phyloP scores from a whole-genome alignment of 2,329 filamentous ascomycete genomes.

The Colletotrichum gigasporum region DNA sequence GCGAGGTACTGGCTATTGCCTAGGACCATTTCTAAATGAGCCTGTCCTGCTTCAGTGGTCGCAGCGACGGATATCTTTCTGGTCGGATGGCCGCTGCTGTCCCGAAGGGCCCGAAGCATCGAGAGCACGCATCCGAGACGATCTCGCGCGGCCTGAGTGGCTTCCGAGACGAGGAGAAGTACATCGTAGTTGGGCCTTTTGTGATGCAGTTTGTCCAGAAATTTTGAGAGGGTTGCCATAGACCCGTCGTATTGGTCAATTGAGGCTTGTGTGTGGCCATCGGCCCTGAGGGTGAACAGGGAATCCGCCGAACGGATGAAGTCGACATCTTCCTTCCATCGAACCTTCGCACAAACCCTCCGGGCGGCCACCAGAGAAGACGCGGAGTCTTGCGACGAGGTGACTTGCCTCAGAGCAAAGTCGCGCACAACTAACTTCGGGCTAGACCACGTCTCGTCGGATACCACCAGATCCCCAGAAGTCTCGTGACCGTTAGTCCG shows the following conservation, averaged over 20 bases:
- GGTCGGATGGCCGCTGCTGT: neutral
- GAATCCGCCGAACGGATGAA: neutral
- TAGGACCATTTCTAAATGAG: no score
- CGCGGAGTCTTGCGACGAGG: neutral
- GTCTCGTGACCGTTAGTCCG: neutral
- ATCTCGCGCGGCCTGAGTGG: neutral
- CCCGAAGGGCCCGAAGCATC: neutral
- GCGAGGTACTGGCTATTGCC: no score
- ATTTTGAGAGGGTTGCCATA: neutral
- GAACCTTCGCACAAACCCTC: slow-evolving; percentile 4
- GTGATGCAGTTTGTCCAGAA: neutral
- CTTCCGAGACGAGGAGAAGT: neutral
- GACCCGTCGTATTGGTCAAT: neutral
- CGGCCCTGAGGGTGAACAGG: neutral
- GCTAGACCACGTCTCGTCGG: slow-evolving; percentile 18
- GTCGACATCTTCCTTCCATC: slow-evolving; percentile 5
- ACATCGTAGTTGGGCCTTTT: neutral
- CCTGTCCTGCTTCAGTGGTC: neutral
- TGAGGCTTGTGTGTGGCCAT: no score
- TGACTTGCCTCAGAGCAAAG: slow-evolving; percentile 30
- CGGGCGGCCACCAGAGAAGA: neutral
- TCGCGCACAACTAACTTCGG: slow-evolving; percentile 21
- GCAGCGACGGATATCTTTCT: neutral
- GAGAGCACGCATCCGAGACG: neutral
- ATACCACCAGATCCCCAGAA: slow-evolving; percentile 14